Evolutionary conservation across 495 filamentous ascomycete species (phyloP).

Genomic region (Apiosordaria backusii): DNA sequence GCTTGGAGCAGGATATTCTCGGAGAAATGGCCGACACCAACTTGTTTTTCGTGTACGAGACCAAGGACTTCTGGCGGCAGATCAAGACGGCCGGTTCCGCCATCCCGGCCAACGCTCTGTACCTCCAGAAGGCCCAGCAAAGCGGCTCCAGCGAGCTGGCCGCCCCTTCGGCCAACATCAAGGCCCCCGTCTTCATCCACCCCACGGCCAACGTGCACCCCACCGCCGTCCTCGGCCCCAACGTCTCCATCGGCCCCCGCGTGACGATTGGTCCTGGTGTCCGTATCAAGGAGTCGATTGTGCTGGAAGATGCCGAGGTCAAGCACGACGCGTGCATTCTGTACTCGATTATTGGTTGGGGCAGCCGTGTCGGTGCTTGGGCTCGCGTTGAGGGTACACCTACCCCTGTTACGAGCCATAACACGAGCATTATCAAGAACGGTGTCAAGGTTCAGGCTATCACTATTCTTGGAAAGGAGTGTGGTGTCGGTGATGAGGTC

Average conservation of each 20-base stretch:
- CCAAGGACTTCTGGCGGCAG: slow-evolving; percentile 99
- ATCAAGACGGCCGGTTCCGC: slow-evolving; percentile 99
- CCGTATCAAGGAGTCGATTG: slow-evolving; percentile 92
- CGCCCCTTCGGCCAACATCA: slow-evolving; percentile 79
- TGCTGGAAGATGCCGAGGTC: slow-evolving; percentile 92
- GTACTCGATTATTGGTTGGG: slow-evolving; percentile 97
- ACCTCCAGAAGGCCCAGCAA: slow-evolving; percentile 93
- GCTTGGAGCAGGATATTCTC: slow-evolving; percentile 96
- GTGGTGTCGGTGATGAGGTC: slow-evolving; percentile 89
- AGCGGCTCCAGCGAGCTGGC: slow-evolving; percentile 77
- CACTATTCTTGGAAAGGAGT: slow-evolving; percentile 96
- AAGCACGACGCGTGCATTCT: slow-evolving; percentile 95
- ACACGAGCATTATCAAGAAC: slow-evolving; percentile 92
- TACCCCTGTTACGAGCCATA: slow-evolving; percentile 82
- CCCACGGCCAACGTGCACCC: slow-evolving; percentile 90
- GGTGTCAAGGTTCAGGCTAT: slow-evolving; percentile 99
- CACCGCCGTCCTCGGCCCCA: slow-evolving; percentile 92
- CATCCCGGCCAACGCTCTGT: slow-evolving; percentile 94
- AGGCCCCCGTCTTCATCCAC: slow-evolving; percentile 95
- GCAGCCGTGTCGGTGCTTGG: slow-evolving; percentile 93
- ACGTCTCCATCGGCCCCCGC: slow-evolving; percentile 91
- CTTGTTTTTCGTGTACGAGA: slow-evolving; percentile 98
- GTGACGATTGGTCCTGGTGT: slow-evolving; percentile 81
- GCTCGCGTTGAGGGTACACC: slow-evolving; percentile 96
- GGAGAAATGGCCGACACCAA: slow-evolving; percentile 95